Conservation (phyloP, 805 yeast genomes). For the Candida cerambycidarum region DNA sequence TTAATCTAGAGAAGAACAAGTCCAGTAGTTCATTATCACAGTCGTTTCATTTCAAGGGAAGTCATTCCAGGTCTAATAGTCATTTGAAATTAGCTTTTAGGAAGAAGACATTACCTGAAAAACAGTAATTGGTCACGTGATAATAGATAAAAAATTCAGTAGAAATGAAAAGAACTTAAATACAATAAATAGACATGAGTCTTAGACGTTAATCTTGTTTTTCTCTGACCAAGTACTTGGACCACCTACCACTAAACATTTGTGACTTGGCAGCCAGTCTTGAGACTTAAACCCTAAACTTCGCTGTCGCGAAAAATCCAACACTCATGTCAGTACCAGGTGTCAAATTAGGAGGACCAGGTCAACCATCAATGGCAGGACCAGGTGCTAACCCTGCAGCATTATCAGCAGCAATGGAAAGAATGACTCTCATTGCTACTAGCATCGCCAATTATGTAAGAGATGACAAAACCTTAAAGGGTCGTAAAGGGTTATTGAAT, state of each 20-base stretch:
- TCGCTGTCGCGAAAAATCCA: neutral
- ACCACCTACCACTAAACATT: too few species aligned
- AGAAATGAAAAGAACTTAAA: too few species aligned
- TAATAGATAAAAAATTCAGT: too few species aligned
- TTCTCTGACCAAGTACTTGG: too few species aligned
- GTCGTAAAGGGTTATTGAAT: slow-evolving; percentile 76
- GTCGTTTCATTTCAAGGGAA: neutral
- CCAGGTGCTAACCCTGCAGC: slow-evolving; percentile 11
- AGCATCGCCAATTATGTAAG: slow-evolving; percentile 74
- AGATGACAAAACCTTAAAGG: slow-evolving; percentile 65
- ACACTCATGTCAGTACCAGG: slow-evolving; percentile 16
- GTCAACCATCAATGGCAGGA: slow-evolving; percentile 1
- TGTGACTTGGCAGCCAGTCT: too few species aligned
- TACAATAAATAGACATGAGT: too few species aligned
- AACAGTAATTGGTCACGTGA: too few species aligned
- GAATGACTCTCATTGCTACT: slow-evolving; percentile 51
- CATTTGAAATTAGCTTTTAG: slow-evolving; percentile 7
- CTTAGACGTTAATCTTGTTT: too few species aligned
- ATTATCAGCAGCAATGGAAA: slow-evolving; percentile 13
- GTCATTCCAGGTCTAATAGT: slow-evolving; percentile 6
- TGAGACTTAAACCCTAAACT: too few species aligned
- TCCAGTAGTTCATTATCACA: slow-evolving; percentile 4
- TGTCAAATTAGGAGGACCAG: slow-evolving; percentile 15
- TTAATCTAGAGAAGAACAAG: neutral
- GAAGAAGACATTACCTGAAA: slow-evolving; percentile 2